Conservation (phyloP, 371 early-diverging fungal species). For the Mucor piriformis region DNA sequence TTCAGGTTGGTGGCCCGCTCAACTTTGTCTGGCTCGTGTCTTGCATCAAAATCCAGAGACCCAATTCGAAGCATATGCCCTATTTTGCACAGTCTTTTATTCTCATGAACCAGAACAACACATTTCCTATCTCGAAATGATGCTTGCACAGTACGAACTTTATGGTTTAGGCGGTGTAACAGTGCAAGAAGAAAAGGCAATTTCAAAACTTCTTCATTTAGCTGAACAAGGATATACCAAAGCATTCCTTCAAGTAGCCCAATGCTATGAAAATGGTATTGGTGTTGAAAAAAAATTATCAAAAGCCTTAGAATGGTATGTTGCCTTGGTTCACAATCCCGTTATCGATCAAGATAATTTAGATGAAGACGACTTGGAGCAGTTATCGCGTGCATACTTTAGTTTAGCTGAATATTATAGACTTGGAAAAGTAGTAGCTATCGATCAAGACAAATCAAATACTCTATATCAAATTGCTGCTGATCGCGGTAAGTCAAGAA, state of each 20-base stretch:
- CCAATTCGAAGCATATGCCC: conserved; percentile 24
- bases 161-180: conserved; percentile 38
- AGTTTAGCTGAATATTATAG: conserved; percentile 40
- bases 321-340: conserved; percentile 46
- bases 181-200: conserved; percentile 23
- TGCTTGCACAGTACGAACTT: conserved; percentile 36
- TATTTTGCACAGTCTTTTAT: conserved; percentile 24
- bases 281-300: conserved; percentile 66
- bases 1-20: conserved; percentile 39
- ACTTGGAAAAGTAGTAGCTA: conserved; percentile 22
- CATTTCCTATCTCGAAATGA: conserved; percentile 22
- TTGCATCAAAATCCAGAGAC: conserved; percentile 29
- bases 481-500: conserved; percentile 20
- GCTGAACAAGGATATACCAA: conserved; percentile 34
- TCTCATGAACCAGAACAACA: conserved; percentile 21
- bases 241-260: conserved; percentile 40
- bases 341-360: conserved; percentile 34
- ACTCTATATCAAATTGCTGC: conserved; percentile 27
- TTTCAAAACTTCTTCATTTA: conserved; percentile 21
- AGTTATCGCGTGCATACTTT: conserved; percentile 26
- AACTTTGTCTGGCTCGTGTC: conserved; percentile 41
- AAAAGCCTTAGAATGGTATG: conserved; percentile 82
- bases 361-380: conserved; percentile 33
- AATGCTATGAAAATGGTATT: conserved; percentile 85
- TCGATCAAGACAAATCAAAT: conserved; percentile 23